These are phyloP conservation scores for Podila horticola DNA, from an alignment of 192 early-diverging fungal genomes.

Conservation along the genomic window DNA sequence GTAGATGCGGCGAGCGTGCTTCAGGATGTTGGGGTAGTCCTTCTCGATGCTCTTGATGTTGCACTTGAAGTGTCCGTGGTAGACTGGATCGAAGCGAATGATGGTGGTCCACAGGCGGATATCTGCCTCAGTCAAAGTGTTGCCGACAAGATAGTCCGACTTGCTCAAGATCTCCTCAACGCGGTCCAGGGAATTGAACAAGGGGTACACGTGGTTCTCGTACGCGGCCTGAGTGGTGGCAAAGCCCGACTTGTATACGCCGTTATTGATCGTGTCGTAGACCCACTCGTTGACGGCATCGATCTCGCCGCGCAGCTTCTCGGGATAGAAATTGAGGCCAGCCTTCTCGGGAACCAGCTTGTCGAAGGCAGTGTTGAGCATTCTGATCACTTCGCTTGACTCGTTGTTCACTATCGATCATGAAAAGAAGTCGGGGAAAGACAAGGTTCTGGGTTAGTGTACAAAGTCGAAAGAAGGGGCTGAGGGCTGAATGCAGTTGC, in stretches of 20 bases:
- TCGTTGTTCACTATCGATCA: slow-evolving; percentile 87
- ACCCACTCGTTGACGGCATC: slow-evolving; percentile 92
- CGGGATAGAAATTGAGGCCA: slow-evolving; percentile 84
- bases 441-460: neutral
- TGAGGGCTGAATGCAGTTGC: too few species aligned
- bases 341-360: slow-evolving; percentile 71
- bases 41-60: slow-evolving; percentile 87
- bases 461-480: neutral
- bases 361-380: slow-evolving; percentile 93
- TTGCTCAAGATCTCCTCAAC: slow-evolving; percentile 83
- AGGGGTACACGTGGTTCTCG: slow-evolving; percentile 71
- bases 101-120: slow-evolving; percentile 95
- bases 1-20: slow-evolving; percentile 85
- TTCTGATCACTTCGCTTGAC: slow-evolving; percentile 91
- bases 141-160: slow-evolving; percentile 81
- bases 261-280: slow-evolving; percentile 96
- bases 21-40: slow-evolving; percentile 88
- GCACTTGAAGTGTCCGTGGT: slow-evolving; percentile 96
- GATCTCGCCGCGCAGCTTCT: slow-evolving; percentile 76
- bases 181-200: slow-evolving; percentile 84
- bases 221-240: slow-evolving; percentile 90
- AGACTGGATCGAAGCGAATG: slow-evolving; percentile 94
- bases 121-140: slow-evolving; percentile 92
- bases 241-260: slow-evolving; percentile 95
- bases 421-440: neutral